phyloP scores from a whole-genome alignment of 495 filamentous ascomycete species.

The Arthonia radiata region DNA sequence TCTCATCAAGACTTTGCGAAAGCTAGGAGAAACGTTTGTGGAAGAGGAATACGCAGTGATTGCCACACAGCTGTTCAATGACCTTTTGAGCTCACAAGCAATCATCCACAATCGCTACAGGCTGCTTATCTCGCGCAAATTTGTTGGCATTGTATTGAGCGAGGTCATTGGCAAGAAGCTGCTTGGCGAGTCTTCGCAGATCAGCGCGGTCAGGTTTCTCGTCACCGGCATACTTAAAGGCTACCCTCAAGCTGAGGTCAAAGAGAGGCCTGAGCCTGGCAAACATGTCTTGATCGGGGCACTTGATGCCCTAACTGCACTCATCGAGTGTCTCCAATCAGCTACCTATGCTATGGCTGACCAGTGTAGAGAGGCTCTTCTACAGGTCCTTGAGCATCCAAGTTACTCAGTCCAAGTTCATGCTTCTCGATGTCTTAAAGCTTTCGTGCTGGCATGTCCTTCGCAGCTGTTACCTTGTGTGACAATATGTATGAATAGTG shows the following conservation, averaged over 20 bases:
- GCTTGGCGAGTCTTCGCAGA: slow-evolving; percentile 68
- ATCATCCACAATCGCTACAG: slow-evolving; percentile 73
- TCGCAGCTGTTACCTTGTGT: slow-evolving; percentile 77
- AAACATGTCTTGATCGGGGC: slow-evolving; percentile 66
- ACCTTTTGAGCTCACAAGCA: slow-evolving; percentile 51
- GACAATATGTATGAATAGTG: slow-evolving; percentile 89
- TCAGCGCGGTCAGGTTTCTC: slow-evolving; percentile 53
- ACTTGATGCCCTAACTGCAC: slow-evolving; percentile 52
- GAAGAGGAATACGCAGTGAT: slow-evolving; percentile 61
- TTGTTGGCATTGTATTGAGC: slow-evolving; percentile 61
- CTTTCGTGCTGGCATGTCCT: slow-evolving; percentile 71
- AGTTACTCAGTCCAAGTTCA: slow-evolving; percentile 91
- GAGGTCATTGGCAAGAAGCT: slow-evolving; percentile 60
- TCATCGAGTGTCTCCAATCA: slow-evolving; percentile 61
- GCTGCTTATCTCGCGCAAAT: slow-evolving; percentile 60
- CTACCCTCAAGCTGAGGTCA: slow-evolving; percentile 62
- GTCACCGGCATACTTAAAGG: slow-evolving; percentile 83
- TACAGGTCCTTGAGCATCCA: slow-evolving; percentile 82
- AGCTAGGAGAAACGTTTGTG: slow-evolving; percentile 48
- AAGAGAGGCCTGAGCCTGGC: slow-evolving; percentile 70
- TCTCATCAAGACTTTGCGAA: slow-evolving; percentile 55
- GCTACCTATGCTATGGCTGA: slow-evolving; percentile 57
- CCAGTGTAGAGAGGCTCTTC: slow-evolving; percentile 55
- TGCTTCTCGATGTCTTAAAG: slow-evolving; percentile 59
- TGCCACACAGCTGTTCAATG: slow-evolving; percentile 51